These are phyloP conservation scores for Chenopodium quinoa DNA, from an alignment of 148 eudicot species.

Conservation along the genomic window DNA sequence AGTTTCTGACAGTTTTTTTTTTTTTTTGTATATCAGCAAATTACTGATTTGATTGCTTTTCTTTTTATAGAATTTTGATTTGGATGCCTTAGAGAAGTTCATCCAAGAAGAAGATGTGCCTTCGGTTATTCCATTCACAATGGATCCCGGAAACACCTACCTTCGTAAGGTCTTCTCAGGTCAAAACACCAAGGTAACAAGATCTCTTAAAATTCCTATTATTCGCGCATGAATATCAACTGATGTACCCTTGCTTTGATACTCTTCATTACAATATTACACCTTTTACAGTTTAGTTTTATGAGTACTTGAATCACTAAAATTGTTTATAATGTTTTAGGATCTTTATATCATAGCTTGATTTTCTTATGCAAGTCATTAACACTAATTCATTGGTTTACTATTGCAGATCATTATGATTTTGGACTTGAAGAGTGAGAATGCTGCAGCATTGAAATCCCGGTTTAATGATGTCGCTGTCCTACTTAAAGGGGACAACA, in stretches of 20 bases:
- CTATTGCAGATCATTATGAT: conserved; percentile 31
- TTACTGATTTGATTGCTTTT: not conserved
- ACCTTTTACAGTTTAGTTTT: no score
- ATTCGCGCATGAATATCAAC: not conserved
- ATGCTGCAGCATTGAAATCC: conserved; percentile 27
- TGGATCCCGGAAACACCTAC: conserved; percentile 55
- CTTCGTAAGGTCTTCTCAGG: conserved; percentile 52
- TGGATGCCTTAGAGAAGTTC: conserved; percentile 60
- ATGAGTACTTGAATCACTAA: no score
- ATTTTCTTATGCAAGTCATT: not conserved
- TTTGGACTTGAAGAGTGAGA: conserved; percentile 34
- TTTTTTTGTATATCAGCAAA: not conserved
- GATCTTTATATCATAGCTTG: not conserved
- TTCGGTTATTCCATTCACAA: conserved; percentile 52
- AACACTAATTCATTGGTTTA: not conserved
- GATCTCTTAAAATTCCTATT: not conserved
- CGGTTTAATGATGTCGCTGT: conserved; percentile 36
- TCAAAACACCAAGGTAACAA: conserved; percentile 57
- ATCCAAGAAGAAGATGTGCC: conserved; percentile 61
- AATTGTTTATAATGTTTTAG: no score
- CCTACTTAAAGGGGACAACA: conserved; percentile 34
- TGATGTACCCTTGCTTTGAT: not conserved
- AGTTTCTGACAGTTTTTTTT: not conserved
- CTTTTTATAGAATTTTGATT: conserved; percentile 52
- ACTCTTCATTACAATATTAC: not conserved